A percentile compares a stretch with the other conserved stretches of the same genome.
Conservation (phyloP, 371 early-diverging fungal species). For the Thermomucor indicae-seudaticae region DNA sequence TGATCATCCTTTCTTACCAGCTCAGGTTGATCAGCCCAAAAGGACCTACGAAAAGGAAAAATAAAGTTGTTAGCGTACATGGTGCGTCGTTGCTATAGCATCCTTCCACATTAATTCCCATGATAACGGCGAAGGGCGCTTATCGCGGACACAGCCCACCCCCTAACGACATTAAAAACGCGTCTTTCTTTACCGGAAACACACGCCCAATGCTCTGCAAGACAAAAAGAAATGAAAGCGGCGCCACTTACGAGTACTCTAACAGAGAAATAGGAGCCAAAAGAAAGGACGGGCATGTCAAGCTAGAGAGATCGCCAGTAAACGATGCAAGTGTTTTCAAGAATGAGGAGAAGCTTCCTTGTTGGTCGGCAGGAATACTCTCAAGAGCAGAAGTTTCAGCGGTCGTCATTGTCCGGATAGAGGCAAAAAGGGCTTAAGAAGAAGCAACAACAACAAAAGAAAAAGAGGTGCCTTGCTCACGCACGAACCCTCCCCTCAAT, state of each 20-base stretch:
- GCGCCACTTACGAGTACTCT: conserved; percentile 68
- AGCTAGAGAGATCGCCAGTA: conserved; percentile 74
- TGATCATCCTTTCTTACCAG: conserved; percentile 24
- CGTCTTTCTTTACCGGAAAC: too few relatives aligned
- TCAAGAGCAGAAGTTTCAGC: conserved; percentile 28
- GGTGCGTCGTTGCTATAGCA: too few relatives aligned
- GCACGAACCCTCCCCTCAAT: too few relatives aligned
- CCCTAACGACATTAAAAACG: too few relatives aligned
- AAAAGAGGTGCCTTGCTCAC: too few relatives aligned
- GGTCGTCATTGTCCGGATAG: conserved; percentile 9
- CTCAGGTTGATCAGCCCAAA: conserved; percentile 44
- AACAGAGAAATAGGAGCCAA: conserved; percentile 71
- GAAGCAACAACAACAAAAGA: too few relatives aligned
- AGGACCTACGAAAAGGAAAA: conserved; percentile 24
- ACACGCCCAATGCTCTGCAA: too few relatives aligned
- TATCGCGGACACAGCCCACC: too few relatives aligned
- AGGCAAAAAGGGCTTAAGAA: too few relatives aligned
- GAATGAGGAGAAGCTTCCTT: conserved; percentile 69
- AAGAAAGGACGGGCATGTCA: conserved; percentile 78
- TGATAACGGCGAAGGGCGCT: too few relatives aligned
- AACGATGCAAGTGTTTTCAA: conserved; percentile 70
- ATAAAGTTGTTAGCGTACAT: too few relatives aligned
- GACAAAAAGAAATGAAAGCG: background rate
- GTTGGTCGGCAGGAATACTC: conserved; percentile 62
- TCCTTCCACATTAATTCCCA: too few relatives aligned